Base-by-base conservation (phyloP, 176 grass and related monocot species). In the Miscanthus lutarioriparius region DNA sequence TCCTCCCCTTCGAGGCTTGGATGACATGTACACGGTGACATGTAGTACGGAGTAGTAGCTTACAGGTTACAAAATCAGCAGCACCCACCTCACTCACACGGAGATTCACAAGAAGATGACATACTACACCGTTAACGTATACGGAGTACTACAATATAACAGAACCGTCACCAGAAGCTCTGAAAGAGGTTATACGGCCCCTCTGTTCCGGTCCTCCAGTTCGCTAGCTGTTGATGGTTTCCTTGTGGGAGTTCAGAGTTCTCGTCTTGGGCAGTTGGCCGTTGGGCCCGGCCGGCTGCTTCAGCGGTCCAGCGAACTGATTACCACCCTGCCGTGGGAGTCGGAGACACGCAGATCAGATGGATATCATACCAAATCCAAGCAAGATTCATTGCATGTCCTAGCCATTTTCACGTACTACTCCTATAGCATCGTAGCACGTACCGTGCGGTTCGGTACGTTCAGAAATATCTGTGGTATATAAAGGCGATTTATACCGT, bases 241-340 rank as follows among this genome's bases (percentile, higher is more conserved):
- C 39, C 6, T 72, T 76, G 51, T 39, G 37, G 28, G 30, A 14
- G 54, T 28, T n/a, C 9, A 10, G 32, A 35, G 33, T 35, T 12
- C 15, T 13, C 9, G 68, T 17, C 64, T 70, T 64, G 22, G 10
- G 20, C 16, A 6, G 19, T 30, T 2, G 1, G 30, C 30, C 1
- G 33, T 8, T 3, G 67, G 20, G 14, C 15, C 37, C 45, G 45
- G 45, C 45, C 13, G 36, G 54, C 88, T 30, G 35, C 39, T 69
- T 92, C 64, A 75, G 41, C 75, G 87, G 88, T 94, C 91, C 56
- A 94, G 78, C 12, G 94, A 97, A 12, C 94, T 92, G 72, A 97
- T 97, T 59, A 94, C 95, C 71, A 97, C 79, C 91, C 95, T 97
- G 90, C 71, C 35, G 69, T 28, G 54, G 13, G 10, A 54, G 19